These are phyloP conservation scores for Colletotrichum cordylinicola DNA, from an alignment of 2,329 filamentous ascomycete genomes.

Conservation along the genomic window DNA sequence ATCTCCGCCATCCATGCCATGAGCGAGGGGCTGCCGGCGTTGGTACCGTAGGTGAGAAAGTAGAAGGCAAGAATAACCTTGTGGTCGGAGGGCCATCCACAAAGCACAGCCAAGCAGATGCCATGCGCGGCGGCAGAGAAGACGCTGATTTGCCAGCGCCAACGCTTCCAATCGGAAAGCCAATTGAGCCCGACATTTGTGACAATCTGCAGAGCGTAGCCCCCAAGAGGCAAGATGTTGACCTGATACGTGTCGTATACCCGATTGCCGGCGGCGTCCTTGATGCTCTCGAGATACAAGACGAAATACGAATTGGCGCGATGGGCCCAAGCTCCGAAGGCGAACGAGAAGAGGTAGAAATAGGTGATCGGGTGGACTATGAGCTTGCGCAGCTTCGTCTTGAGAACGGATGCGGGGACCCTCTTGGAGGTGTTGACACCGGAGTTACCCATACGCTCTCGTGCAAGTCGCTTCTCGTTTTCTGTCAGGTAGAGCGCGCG, in stretches of 20 bases:
- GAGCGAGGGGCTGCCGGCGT: conserved; percentile 35
- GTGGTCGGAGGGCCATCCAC: conserved; percentile 36
- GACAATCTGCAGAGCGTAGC: conserved; percentile 38
- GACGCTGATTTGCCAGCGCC: conserved; percentile 43
- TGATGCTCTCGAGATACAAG: conserved; percentile 35
- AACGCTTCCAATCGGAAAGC: conserved; percentile 41
- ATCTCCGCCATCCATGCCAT: conserved; percentile 42
- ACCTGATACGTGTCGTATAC: conserved; percentile 36
- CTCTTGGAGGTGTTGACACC: conserved; percentile 34
- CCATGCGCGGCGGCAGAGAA: conserved; percentile 32
- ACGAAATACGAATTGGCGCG: conserved; percentile 39
- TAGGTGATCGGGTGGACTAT: conserved; percentile 35
- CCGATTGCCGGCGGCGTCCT: conserved; percentile 28
- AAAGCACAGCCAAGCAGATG: conserved; percentile 36
- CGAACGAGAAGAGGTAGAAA: conserved; percentile 34
- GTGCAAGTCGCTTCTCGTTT: conserved; percentile 30
- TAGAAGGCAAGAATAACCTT: conserved; percentile 39
- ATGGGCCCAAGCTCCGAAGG: conserved; percentile 33
- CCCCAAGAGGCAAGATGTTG: conserved; percentile 34
- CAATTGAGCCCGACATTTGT: conserved; percentile 39
- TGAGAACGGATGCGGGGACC: conserved; percentile 28
- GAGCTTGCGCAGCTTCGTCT: conserved; percentile 30
- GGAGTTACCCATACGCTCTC: conserved; percentile 30
- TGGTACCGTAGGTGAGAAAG: conserved; percentile 40
- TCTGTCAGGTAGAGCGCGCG: conserved; percentile 34